phyloP scores from a whole-genome alignment of 768 basidiomycete genomes.

The Tricholoma sp. region DNA sequence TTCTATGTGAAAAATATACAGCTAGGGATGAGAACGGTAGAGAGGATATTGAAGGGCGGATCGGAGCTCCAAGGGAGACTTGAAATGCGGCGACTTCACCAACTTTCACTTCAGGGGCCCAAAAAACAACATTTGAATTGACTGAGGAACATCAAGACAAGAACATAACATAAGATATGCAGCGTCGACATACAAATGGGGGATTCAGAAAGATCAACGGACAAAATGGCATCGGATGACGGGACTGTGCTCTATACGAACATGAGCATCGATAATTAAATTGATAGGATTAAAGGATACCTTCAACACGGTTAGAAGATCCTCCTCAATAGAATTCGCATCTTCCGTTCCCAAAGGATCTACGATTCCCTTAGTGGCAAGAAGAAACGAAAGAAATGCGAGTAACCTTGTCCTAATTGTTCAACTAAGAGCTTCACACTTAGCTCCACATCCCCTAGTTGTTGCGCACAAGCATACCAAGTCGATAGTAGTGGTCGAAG shows the following conservation, averaged over 20 bases:
- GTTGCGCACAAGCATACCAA: slow-evolving; percentile 82
- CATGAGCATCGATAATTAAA: not conserved
- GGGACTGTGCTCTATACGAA: slow-evolving; percentile 63
- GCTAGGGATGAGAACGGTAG: slow-evolving; percentile 59
- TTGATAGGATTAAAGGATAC: slow-evolving; percentile 30
- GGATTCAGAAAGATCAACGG: slow-evolving; percentile 59
- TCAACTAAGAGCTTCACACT: slow-evolving; percentile 76
- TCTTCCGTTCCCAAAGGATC: slow-evolving; percentile 41
- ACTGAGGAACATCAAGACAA: slow-evolving; percentile 39
- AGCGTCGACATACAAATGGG: slow-evolving; percentile 51
- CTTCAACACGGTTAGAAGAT: slow-evolving; percentile 67
- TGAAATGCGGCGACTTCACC: slow-evolving; percentile 70
- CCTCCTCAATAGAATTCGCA: slow-evolving; percentile 52
- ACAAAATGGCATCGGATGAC: slow-evolving; percentile 47
- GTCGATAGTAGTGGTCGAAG: slow-evolving; percentile 67
- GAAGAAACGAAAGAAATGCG: not conserved
- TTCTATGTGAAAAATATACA: slow-evolving; percentile 49
- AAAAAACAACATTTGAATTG: slow-evolving; percentile 63
- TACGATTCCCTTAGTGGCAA: slow-evolving; percentile 10
- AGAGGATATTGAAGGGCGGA: slow-evolving; percentile 40
- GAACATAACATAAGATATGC: slow-evolving; percentile 3
- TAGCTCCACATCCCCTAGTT: slow-evolving; percentile 69
- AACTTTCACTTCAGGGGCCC: slow-evolving; percentile 57
- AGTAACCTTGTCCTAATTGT: slow-evolving; percentile 73
- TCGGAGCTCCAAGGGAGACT: slow-evolving; percentile 53